Percentiles rank a stretch among this genome's conserved stretches.
Evolutionary conservation across 345 rosid species (phyloP).

Genomic region (Rhizophora mangle): DNA sequence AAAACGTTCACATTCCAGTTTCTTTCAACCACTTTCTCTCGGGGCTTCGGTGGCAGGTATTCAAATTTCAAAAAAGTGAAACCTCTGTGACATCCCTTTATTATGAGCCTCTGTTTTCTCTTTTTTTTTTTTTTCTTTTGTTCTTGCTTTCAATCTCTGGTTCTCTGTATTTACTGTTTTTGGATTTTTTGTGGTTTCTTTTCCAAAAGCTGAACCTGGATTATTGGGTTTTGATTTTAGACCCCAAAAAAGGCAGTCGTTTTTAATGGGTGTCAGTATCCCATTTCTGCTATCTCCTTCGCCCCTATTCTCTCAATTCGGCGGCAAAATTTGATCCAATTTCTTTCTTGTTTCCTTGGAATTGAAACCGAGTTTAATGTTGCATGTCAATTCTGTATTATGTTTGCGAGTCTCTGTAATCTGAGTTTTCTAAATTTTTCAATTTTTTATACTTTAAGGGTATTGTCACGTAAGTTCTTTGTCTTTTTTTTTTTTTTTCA

Average conservation of each 20-base stretch:
- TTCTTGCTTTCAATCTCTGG: not conserved
- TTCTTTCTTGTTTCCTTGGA: not conserved
- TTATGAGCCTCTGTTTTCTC: too few species aligned
- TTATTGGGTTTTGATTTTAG: not conserved
- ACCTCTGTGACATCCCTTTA: not conserved
- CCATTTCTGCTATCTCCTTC: not conserved
- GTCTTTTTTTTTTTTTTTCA: not conserved
- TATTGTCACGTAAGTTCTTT: not conserved
- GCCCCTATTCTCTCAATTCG: not conserved
- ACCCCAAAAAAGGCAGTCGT: not conserved
- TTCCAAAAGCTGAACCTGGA: not conserved
- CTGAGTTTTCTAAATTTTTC: not conserved
- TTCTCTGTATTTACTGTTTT: not conserved
- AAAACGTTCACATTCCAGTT: not conserved
- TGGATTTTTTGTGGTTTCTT: conserved; percentile 1
- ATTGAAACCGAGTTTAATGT: not conserved
- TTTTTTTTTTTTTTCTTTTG: not conserved
- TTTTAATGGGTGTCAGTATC: not conserved
- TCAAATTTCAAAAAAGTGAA: conserved; percentile 12
- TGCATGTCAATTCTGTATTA: not conserved
- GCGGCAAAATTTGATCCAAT: not conserved
- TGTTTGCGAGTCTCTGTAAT: not conserved
- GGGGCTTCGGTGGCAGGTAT: not conserved
- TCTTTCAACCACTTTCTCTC: not conserved
- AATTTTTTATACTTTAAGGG: not conserved